phyloP scores from a whole-genome alignment of 2,329 filamentous ascomycete genomes.

The Monosporascus sp. region DNA sequence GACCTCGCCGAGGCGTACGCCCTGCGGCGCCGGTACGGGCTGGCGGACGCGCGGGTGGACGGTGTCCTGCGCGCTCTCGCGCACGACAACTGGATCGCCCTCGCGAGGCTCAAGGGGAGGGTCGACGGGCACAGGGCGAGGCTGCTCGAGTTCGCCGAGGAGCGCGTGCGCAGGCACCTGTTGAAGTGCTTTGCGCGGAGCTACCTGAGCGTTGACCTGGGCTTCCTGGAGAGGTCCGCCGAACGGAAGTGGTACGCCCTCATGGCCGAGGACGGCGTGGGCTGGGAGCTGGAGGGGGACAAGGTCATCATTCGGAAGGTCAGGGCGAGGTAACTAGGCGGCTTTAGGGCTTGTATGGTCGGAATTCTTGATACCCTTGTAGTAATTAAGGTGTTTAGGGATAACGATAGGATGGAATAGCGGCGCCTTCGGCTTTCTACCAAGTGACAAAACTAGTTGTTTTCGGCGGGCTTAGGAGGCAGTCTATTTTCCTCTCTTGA shows the following conservation, averaged over 20 bases:
- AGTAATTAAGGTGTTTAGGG: too few relatives aligned
- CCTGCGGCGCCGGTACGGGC: slow-evolving; percentile 54
- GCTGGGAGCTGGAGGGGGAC: slow-evolving; percentile 73
- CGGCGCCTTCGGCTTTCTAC: too few relatives aligned
- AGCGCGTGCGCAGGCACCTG: slow-evolving; percentile 66
- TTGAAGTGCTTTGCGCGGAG: slow-evolving; percentile 81
- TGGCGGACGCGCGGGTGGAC: slow-evolving; percentile 65
- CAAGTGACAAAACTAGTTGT: too few relatives aligned
- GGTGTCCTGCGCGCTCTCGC: slow-evolving; percentile 64
- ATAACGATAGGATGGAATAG: too few relatives aligned
- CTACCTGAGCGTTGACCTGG: slow-evolving; percentile 68
- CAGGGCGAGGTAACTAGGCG: slow-evolving; percentile 29
- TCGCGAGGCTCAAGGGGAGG: slow-evolving; percentile 63
- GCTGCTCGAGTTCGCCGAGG: slow-evolving; percentile 77
- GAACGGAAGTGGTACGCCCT: slow-evolving; percentile 69
- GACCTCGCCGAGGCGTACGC: slow-evolving; percentile 70
- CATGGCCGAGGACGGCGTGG: slow-evolving; percentile 63
- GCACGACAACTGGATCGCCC: slow-evolving; percentile 77
- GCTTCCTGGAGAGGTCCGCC: slow-evolving; percentile 64
- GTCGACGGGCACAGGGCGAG: slow-evolving; percentile 78
- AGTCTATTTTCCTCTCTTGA: too few relatives aligned
- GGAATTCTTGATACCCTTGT: too few relatives aligned
- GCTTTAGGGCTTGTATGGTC: too few relatives aligned
- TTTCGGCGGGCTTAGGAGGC: too few relatives aligned
- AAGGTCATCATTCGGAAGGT: slow-evolving; percentile 70